Percentiles rank a stretch among this genome's conserved stretches.
phyloP scores from a whole-genome alignment of 768 basidiomycete genomes.

The Podaxis rugospora region DNA sequence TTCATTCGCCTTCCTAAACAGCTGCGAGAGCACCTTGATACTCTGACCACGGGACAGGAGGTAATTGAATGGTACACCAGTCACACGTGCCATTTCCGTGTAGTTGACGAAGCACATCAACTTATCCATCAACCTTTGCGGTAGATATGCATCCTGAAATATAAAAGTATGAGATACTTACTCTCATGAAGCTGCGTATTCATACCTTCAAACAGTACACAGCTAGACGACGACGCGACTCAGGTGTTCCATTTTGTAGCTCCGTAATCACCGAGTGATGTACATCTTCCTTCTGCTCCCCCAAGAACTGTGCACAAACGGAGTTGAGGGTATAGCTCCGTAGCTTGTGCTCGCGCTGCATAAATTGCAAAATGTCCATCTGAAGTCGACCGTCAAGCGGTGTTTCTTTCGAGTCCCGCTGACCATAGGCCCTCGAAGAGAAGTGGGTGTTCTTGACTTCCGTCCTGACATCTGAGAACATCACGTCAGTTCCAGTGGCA shows the following conservation, averaged over 20 bases:
- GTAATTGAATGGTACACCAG: slow-evolving; percentile 98
- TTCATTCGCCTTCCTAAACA: slow-evolving; percentile 89
- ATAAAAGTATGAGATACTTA: background rate
- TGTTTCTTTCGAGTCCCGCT: slow-evolving; percentile 95
- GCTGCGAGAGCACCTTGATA: slow-evolving; percentile 96
- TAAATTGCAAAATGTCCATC: slow-evolving; percentile 93
- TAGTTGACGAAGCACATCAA: slow-evolving; percentile 99
- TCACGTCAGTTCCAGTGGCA: slow-evolving; percentile 2
- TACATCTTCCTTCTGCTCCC: slow-evolving; percentile 99
- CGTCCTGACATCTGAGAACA: slow-evolving; percentile 57
- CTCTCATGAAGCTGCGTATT: background rate
- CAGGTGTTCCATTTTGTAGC: slow-evolving; percentile 92
- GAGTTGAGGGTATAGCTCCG: slow-evolving; percentile 97
- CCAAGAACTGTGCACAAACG: slow-evolving; percentile 95
- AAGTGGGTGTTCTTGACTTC: slow-evolving; percentile 94
- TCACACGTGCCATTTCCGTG: slow-evolving; percentile 98
- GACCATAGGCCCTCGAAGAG: slow-evolving; percentile 96
- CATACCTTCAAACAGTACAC: slow-evolving; percentile 95
- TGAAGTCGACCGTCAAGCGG: slow-evolving; percentile 88
- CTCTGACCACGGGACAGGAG: slow-evolving; percentile 93
- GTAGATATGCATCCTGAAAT: slow-evolving; percentile 91
- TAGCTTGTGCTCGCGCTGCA: slow-evolving; percentile 98
- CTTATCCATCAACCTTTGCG: slow-evolving; percentile 93
- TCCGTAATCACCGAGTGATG: slow-evolving; percentile 99
- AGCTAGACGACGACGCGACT: slow-evolving; percentile 87